Conservation (phyloP, 2,329 filamentous ascomycete genomes). For the Talaromyces sp. region DNA sequence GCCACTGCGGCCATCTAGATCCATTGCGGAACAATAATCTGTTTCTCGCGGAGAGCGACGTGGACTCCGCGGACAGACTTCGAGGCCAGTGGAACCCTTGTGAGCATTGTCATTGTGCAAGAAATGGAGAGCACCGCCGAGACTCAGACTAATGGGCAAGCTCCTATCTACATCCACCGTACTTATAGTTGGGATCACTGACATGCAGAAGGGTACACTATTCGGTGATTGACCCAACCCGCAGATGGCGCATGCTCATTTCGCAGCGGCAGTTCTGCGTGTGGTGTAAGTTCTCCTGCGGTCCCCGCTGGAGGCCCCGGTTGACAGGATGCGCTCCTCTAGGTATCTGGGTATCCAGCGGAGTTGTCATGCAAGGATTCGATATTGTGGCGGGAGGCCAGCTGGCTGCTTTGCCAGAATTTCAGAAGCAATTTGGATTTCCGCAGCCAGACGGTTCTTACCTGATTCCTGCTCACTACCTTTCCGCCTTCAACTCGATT, state of each 20-base stretch:
- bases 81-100: too few relatives aligned
- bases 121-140: neutral
- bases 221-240: constrained; percentile 18
- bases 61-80: too few relatives aligned
- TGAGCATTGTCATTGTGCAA: neutral
- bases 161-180: neutral
- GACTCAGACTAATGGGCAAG: neutral
- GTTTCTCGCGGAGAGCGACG: too few relatives aligned
- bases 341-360: constrained; percentile 25
- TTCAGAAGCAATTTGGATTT: constrained; percentile 22
- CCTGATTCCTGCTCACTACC: constrained; percentile 25
- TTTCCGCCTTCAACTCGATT: constrained; percentile 27
- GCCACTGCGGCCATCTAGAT: too few relatives aligned
- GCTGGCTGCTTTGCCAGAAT: constrained; percentile 25
- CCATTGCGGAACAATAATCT: too few relatives aligned
- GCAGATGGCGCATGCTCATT: constrained; percentile 26
- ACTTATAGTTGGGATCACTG: neutral
- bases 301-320: neutral
- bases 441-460: constrained; percentile 19
- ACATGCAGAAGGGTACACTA: neutral
- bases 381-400: constrained; percentile 27
- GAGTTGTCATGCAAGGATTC: constrained; percentile 28
- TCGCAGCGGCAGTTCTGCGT: constrained; percentile 20
- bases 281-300: constrained; percentile 19
- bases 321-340: neutral